Evolutionary conservation across 352 stramenopile species (phyloP).

Genomic region (Globisporangium heterothallicum): DNA sequence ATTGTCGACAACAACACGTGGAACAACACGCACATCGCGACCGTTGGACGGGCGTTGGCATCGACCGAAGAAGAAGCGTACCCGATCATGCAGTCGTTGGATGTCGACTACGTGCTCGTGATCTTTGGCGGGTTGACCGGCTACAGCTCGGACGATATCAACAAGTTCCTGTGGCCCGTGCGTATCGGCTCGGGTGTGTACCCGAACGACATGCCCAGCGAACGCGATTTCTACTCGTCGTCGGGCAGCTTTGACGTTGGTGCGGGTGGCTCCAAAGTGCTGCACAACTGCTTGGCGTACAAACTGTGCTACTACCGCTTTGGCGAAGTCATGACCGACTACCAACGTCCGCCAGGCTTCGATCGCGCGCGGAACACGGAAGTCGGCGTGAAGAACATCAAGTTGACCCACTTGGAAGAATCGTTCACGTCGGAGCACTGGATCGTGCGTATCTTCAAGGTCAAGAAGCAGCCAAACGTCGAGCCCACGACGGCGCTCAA

Average conservation of each 20-base stretch:
- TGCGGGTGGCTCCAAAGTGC: slow-evolving; percentile 66
- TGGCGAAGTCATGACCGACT: slow-evolving; percentile 83
- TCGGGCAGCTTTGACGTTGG: slow-evolving; percentile 84
- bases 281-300: slow-evolving; percentile 92
- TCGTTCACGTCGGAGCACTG: slow-evolving; percentile 94
- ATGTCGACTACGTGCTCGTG: slow-evolving; percentile 91
- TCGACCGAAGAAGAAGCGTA: slow-evolving; percentile 86
- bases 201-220: slow-evolving; percentile 78
- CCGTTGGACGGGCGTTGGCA: slow-evolving; percentile 85
- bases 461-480: slow-evolving; percentile 88
- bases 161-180: slow-evolving; percentile 93
- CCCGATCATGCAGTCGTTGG: slow-evolving; percentile 86
- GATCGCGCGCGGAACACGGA: slow-evolving; percentile 85
- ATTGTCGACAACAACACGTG: slow-evolving; percentile 95
- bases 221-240: slow-evolving; percentile 85
- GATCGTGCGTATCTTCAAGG: slow-evolving; percentile 94
- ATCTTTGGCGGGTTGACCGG: slow-evolving; percentile 87
- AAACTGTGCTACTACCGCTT: slow-evolving; percentile 94
- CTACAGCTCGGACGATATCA: slow-evolving; percentile 89
- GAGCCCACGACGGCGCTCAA: slow-evolving; percentile 64
- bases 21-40: slow-evolving; percentile 96
- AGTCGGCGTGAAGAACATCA: slow-evolving; percentile 89
- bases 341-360: slow-evolving; percentile 74
- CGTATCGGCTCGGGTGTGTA: slow-evolving; percentile 86
- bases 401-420: slow-evolving; percentile 89